Base-by-base conservation (phyloP, 202 grass and related monocot species). In the Brachypodium distachyon region DNA sequence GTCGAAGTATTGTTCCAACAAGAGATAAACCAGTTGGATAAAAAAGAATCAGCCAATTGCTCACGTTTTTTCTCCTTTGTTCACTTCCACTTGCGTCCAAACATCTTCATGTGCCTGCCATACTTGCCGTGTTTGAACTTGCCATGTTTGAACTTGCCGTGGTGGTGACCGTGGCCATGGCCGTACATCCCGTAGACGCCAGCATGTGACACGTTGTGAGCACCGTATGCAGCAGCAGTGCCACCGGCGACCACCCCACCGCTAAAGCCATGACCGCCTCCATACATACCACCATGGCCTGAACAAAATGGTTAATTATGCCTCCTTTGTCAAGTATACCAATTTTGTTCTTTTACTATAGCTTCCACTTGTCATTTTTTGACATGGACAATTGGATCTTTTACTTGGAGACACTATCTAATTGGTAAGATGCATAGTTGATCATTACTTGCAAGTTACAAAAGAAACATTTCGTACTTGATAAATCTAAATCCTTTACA, bases 51-150 rank as follows among this genome's bases (percentile, higher is more conserved):
- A n/a, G n/a, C n/a, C n/a, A n/a, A n/a, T n/a, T n/a, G n/a, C n/a
- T n/a, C n/a, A n/a, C n/a, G n/a, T n/a, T 34, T n/a, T 33, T 14
- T 9, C 4, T 1, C 22, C 17, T 23, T 0, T n/a, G 1, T 3
- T 82, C 74, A 83, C 80, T 87, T 87, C 75, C 85, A 83, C 27
- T 79, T 83, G 61, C 85, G 68, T 3, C 85, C 80, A 12, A 69
- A 83, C 85, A 78, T 83, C 58, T 83, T 83, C 85, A 60, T 85
- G 83, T 80, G 77, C 61, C 66, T 82, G 59, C 79, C 85, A 18
- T 56, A 82, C 85, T 87, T 79, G 40, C 85, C 85, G 11, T 83
- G 74, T 73, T 87, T 86, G 73, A 82, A 87, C 79, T 83, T 82
- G 25, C 79, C 73, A 28, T 73, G 58, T 50, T 87, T 87, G 80